Base-by-base conservation (phyloP, 345 rosid species). In the Noccaea caerulescens region DNA sequence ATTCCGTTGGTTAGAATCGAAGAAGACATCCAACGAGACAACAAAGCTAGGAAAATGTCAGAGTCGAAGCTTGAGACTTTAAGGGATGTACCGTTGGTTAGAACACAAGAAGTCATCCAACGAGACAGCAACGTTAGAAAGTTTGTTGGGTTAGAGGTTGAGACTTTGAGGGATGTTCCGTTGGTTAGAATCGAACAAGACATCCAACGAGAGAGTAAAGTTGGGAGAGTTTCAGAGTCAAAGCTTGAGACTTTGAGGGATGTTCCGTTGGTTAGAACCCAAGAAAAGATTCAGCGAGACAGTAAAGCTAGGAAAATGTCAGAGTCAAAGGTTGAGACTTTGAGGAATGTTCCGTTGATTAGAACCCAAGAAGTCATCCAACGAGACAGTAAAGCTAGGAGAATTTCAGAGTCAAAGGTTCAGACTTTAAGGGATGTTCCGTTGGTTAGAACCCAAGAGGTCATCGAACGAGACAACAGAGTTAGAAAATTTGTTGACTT, bases 91-190 rank as follows among this genome's bases (percentile, higher is more conserved):
- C 49, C 36, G 9, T 12, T 39, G 1, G 41, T 9, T 16, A 37
- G 3, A 10, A 13, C 18, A 2, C 13, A 36, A 41, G 63, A 60
- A 34, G 32, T 23, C 25, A 74, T 74, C n/a, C 59, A 68, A 12
- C 39, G 79, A 37, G 70, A 75, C 30, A 68, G 69, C 2, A 67
- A 73, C 52, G 43, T 18, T 59, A 20, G 57, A 34, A 74, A 45
- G 25, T 1, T 59, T 1, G 68, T 41, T 33, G 49, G 34, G 47
- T 20, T 59, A 0, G 55, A 58, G 11, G 39, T 41, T 39, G 30
- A 27, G 0, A 27, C 25, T 39, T 38, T 10, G 34, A 14, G 33
- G 12, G 53, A 2, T 67, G 72, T 41, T 67, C 51, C 41, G 6
- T 13, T 54, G 7, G 55, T 9, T n/a, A 12, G 16, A 30, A 42